Evolutionary conservation across 2,329 filamentous ascomycete species (phyloP).

Genomic region (Exophiala sp.): DNA sequence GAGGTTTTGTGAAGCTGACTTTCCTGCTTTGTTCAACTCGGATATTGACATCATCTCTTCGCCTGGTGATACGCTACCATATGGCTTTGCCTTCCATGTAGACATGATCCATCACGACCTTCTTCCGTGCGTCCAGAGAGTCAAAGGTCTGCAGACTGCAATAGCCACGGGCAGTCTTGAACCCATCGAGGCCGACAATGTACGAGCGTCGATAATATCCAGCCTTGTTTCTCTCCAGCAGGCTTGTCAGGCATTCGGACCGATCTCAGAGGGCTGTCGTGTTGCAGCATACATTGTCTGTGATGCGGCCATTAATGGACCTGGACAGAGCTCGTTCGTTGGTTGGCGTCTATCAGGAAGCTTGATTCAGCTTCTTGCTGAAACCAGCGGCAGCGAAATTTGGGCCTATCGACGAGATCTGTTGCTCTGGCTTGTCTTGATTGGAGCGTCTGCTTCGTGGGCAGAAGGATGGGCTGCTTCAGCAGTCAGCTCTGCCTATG

Average conservation of each 20-base stretch:
- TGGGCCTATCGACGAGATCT: constrained; percentile 11
- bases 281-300: constrained; percentile 12
- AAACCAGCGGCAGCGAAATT: not conserved
- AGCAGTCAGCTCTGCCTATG: not conserved
- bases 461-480: not conserved
- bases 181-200: not conserved
- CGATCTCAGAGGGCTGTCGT: constrained; percentile 12
- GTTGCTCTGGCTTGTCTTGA: constrained; percentile 10
- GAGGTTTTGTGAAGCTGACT: constrained; percentile 4
- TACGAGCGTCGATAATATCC: constrained; percentile 6
- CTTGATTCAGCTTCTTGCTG: not conserved
- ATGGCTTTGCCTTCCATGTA: constrained; percentile 8
- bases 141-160: not conserved
- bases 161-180: not conserved
- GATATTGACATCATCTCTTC: not conserved
- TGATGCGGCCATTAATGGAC: not conserved
- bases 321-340: constrained; percentile 2
- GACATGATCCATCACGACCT: constrained; percentile 7
- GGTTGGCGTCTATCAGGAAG: constrained; percentile 6
- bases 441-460: constrained; percentile 4
- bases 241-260: constrained; percentile 2
- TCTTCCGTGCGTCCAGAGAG: constrained; percentile 3
- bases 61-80: not conserved
- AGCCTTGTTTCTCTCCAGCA: constrained; percentile 7
- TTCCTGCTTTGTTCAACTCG: constrained; percentile 1